phyloP scores from a whole-genome alignment of 495 filamentous ascomycete genomes.

The Ramalina peruviana region DNA sequence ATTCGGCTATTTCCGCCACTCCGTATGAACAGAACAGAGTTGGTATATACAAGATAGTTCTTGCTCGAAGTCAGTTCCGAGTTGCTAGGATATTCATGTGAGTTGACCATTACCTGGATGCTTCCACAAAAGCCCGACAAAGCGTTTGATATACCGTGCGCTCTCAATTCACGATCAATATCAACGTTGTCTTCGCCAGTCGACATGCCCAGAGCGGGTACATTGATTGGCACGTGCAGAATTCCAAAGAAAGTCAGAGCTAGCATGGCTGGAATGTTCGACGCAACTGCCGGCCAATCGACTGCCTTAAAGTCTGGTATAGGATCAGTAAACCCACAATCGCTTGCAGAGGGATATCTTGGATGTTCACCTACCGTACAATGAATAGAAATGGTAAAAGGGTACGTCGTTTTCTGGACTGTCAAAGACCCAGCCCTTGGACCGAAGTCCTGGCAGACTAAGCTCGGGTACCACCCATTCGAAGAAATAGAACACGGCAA shows the following conservation, averaged over 20 bases:
- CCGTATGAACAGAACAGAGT: conserved; percentile 86
- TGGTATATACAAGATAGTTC: conserved; percentile 96
- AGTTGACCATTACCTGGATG: conserved; percentile 48
- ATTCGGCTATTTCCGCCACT: conserved; percentile 77
- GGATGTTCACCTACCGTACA: conserved; percentile 50
- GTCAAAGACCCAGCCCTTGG: conserved; percentile 79
- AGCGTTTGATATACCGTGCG: conserved; percentile 86
- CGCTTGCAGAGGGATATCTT: neutral
- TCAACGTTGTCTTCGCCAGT: conserved; percentile 83
- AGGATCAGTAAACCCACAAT: conserved; percentile 13
- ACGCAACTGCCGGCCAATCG: conserved; percentile 64
- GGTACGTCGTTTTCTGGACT: conserved; percentile 70
- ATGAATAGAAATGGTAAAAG: conserved; percentile 92
- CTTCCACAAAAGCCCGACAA: conserved; percentile 75
- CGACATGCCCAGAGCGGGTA: conserved; percentile 78
- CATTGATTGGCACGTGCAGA: conserved; percentile 94
- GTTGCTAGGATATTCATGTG: neutral
- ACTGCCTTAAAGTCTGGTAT: conserved; percentile 41
- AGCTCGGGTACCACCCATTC: conserved; percentile 51
- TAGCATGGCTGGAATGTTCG: conserved; percentile 87
- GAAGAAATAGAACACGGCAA: conserved; percentile 68
- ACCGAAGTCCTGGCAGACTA: conserved; percentile 45
- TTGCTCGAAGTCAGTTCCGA: neutral
- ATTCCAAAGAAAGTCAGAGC: conserved; percentile 95
- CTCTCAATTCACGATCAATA: conserved; percentile 80